Evolutionary conservation across 768 basidiomycete species (phyloP).

Genomic region (Auricularia cornea): DNA sequence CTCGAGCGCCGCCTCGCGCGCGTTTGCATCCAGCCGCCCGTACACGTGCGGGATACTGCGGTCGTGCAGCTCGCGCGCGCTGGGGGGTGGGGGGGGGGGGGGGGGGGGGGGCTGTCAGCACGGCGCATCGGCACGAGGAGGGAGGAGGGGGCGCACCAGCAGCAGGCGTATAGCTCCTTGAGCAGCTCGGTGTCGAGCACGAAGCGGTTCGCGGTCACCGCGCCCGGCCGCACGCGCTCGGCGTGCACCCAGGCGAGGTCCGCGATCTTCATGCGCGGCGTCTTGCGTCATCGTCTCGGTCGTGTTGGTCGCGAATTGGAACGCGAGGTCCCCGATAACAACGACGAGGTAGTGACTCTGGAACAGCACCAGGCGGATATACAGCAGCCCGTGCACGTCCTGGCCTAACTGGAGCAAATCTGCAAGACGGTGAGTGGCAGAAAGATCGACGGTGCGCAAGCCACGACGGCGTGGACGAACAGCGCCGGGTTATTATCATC

Average conservation of each 20-base stretch:
- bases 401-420: conserved; percentile 68
- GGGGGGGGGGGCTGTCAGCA: too few relatives aligned
- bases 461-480: conserved; percentile 48
- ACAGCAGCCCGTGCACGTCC: conserved; percentile 51
- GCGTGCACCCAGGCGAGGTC: conserved; percentile 15
- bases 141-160: conserved; percentile 71
- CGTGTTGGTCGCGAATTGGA: conserved; percentile 75
- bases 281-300: conserved; percentile 11
- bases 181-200: conserved; percentile 64
- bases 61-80: conserved; percentile 81
- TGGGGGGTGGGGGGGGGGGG: conserved; percentile 29
- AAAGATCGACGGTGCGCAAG: conserved; percentile 37
- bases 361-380: conserved; percentile 70
- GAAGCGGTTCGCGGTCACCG: conserved; percentile 30
- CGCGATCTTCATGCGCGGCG: conserved; percentile 5
- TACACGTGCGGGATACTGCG: conserved; percentile 71
- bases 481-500: conserved; percentile 48
- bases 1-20: neutral
- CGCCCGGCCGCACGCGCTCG: conserved; percentile 1
- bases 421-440: conserved; percentile 17
- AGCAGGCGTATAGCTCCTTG: conserved; percentile 77
- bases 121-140: too few relatives aligned
- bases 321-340: conserved; percentile 67
- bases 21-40: conserved; percentile 47
- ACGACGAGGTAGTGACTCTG: conserved; percentile 79